A percentile compares a stretch with the other conserved stretches of the same genome.
Evolutionary conservation across 345 rosid species (phyloP).

Genomic region (Gossypium sturtianum): DNA sequence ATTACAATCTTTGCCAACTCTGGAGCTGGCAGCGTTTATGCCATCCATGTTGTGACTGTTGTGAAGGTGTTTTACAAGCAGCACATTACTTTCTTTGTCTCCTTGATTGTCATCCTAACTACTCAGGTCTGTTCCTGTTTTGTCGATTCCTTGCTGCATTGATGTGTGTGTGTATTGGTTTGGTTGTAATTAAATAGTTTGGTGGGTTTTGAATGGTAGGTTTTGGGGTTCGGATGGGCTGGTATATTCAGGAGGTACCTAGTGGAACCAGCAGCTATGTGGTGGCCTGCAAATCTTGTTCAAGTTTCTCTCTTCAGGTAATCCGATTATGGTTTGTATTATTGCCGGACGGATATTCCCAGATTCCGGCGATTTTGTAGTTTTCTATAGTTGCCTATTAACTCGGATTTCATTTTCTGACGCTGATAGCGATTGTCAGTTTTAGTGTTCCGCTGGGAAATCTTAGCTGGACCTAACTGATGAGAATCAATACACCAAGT

Average conservation of each 20-base stretch:
- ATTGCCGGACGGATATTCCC: neutral
- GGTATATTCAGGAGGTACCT: conserved; percentile 81
- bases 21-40: conserved; percentile 92
- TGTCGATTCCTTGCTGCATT: neutral
- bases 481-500: no score
- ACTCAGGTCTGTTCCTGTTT: conserved; percentile 56
- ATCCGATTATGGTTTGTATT: neutral
- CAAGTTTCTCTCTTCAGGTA: conserved; percentile 97
- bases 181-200: conserved; percentile 4
- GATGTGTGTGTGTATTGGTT: neutral
- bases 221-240: conserved; percentile 98
- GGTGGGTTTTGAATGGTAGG: conserved; percentile 58
- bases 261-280: conserved; percentile 97
- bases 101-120: conserved; percentile 71
- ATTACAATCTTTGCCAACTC: conserved; percentile 94
- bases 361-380: neutral
- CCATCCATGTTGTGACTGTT: conserved; percentile 78
- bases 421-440: neutral
- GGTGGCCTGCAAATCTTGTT: conserved; percentile 99
- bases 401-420: neutral
- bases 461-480: neutral
- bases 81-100: conserved; percentile 75
- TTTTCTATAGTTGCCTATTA: neutral
- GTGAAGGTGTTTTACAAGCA: conserved; percentile 81
- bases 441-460: neutral